phyloP scores from a whole-genome alignment of 176 grass and related monocot genomes.

The Cenchrus purpureus region DNA sequence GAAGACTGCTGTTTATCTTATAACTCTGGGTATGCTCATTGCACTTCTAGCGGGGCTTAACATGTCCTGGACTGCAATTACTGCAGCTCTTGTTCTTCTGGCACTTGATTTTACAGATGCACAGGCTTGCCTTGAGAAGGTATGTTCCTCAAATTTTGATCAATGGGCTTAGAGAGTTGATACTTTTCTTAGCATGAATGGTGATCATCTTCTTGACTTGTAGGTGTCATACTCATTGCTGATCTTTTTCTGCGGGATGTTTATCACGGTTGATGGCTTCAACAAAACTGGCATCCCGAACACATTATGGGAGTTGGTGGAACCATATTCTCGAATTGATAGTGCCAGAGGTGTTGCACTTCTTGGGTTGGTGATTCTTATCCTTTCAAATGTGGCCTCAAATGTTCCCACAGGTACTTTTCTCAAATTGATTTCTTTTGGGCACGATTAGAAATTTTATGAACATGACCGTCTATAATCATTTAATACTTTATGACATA shows the following conservation, averaged over 20 bases:
- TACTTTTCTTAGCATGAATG: not conserved
- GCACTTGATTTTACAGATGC: conserved; percentile 90
- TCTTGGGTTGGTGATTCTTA: conserved; percentile 69
- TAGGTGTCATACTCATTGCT: conserved; percentile 95
- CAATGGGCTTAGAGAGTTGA: not conserved
- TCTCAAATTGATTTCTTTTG: not conserved
- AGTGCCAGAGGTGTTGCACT: conserved; percentile 66
- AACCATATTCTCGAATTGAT: conserved; percentile 81
- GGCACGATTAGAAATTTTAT: not conserved
- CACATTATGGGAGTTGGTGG: conserved; percentile 84
- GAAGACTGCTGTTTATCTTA: conserved; percentile 81
- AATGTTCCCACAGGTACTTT: conserved; percentile 89
- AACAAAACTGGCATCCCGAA: conserved; percentile 94
- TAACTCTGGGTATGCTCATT: conserved; percentile 87
- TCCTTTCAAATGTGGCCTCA: conserved; percentile 93
- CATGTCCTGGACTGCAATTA: conserved; percentile 91
- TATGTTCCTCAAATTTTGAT: conserved; percentile 29
- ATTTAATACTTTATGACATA: conserved; percentile 4
- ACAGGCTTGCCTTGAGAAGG: conserved; percentile 86
- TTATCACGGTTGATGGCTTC: conserved; percentile 94
- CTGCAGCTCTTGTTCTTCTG: conserved; percentile 79
- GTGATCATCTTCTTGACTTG: not conserved
- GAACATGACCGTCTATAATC: not conserved
- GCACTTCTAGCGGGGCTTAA: conserved; percentile 83
- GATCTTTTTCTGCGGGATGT: conserved; percentile 98